phyloP scores from a whole-genome alignment of 75 land plant genomes.

The Selaginella tamariscina region DNA sequence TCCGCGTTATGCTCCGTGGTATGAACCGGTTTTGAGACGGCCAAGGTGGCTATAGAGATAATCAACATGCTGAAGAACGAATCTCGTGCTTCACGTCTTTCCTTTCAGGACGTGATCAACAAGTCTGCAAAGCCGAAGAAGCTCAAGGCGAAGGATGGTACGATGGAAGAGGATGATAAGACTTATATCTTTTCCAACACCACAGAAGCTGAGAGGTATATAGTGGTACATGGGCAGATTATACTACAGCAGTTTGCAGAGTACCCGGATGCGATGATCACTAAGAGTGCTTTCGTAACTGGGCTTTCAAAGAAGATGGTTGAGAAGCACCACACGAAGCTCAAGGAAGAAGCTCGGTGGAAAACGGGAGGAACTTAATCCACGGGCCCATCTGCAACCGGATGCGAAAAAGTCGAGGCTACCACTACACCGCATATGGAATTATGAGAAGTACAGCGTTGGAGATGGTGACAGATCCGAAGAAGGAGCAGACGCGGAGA shows the following conservation, averaged over 20 bases:
- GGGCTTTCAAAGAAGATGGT: constrained; percentile 69
- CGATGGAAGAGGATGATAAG: background rate
- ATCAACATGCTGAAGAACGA: constrained; percentile 74
- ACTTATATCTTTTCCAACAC: constrained; percentile 51
- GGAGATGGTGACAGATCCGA: constrained; percentile 32
- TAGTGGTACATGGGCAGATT: constrained; percentile 93
- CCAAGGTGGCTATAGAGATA: constrained; percentile 62
- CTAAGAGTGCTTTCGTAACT: constrained; percentile 52
- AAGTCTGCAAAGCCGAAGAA: too few species aligned
- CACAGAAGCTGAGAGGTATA: constrained; percentile 64
- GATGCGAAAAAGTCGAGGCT: constrained; percentile 44
- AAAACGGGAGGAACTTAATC: constrained; percentile 68
- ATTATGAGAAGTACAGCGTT: constrained; percentile 37
- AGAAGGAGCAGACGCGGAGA: constrained; percentile 16
- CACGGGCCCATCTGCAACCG: constrained; percentile 55
- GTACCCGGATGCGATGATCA: constrained; percentile 70
- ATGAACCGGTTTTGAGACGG: constrained; percentile 76
- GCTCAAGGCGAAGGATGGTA: background rate
- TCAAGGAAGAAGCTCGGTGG: constrained; percentile 37
- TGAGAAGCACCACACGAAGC: constrained; percentile 73
- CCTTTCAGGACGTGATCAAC: constrained; percentile 66
- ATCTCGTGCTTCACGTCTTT: constrained; percentile 55
- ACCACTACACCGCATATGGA: constrained; percentile 92
- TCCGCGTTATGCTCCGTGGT: constrained; percentile 79
- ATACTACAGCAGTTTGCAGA: constrained; percentile 74